Percentiles rank a stretch among this genome's conserved stretches.
Conservation (phyloP, 768 basidiomycete genomes). For the Hygrophorus pudorinus region DNA sequence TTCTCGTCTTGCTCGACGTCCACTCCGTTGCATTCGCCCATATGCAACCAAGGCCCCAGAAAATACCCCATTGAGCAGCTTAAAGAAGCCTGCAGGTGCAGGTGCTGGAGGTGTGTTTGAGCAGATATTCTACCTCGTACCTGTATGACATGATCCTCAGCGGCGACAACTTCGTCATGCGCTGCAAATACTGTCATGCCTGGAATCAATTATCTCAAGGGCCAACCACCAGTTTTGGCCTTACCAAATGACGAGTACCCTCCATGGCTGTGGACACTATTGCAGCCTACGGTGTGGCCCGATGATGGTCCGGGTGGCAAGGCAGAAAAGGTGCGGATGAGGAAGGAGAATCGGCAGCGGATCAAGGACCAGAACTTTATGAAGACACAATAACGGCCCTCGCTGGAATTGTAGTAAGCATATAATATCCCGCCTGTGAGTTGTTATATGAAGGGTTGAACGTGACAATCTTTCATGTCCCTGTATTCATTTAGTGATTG, state of each 20-base stretch:
- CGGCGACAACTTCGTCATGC: conserved; percentile 49
- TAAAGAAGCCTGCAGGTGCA: too few relatives aligned
- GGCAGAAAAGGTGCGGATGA: conserved; percentile 45
- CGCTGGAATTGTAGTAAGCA: too few relatives aligned
- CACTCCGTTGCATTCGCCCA: too few relatives aligned
- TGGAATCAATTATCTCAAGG: conserved; percentile 80
- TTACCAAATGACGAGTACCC: conserved; percentile 80
- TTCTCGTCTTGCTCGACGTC: too few relatives aligned
- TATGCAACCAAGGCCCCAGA: too few relatives aligned
- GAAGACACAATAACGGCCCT: conserved; percentile 65
- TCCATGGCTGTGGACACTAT: conserved; percentile 77
- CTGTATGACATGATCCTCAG: conserved; percentile 1
- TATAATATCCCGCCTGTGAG: too few relatives aligned
- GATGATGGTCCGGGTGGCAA: conserved; percentile 72
- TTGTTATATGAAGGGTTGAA: too few relatives aligned
- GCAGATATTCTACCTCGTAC: too few relatives aligned
- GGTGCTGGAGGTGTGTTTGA: too few relatives aligned
- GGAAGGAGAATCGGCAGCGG: conserved; percentile 51
- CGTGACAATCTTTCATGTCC: too few relatives aligned
- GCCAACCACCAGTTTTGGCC: conserved; percentile 67
- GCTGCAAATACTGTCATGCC: conserved; percentile 60
- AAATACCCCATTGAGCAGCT: too few relatives aligned
- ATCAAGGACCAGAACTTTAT: conserved; percentile 84
- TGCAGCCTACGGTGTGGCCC: conserved; percentile 46
- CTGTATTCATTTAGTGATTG: too few relatives aligned